These are phyloP conservation scores for Biancaea sappan DNA, from an alignment of 306 rosid species.

Conservation along the genomic window DNA sequence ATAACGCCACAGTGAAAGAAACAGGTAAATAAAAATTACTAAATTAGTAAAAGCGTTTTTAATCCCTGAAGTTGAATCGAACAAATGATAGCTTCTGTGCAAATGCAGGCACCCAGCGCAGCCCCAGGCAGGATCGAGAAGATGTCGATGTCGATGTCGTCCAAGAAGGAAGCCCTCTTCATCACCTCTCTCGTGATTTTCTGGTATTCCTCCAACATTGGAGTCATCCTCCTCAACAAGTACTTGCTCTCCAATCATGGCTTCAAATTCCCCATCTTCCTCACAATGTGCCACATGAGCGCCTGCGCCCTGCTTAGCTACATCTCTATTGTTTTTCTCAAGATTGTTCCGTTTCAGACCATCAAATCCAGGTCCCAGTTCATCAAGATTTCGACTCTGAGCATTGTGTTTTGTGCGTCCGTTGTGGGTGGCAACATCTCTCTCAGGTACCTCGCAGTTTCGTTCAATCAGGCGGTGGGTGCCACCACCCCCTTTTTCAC, in stretches of 20 bases:
- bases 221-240: constrained; percentile 92
- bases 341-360: constrained; percentile 82
- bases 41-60: not conserved
- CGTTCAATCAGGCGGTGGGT: constrained; percentile 96
- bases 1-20: constrained; percentile 24
- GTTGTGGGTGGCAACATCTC: constrained; percentile 96
- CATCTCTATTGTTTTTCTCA: constrained; percentile 76
- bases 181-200: constrained; percentile 60
- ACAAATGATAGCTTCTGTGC: constrained; percentile 34
- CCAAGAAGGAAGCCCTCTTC: constrained; percentile 57
- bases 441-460: constrained; percentile 87
- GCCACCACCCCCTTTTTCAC: constrained; percentile 98
- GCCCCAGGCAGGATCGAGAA: constrained; percentile 38
- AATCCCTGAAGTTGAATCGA: constrained; percentile 16
- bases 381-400: constrained; percentile 77
- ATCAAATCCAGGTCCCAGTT: constrained; percentile 84
- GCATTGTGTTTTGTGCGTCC: constrained; percentile 88
- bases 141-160: constrained; percentile 33
- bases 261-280: constrained; percentile 93
- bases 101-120: constrained; percentile 37
- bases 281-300: constrained; percentile 98
- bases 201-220: constrained; percentile 95
- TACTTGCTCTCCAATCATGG: constrained; percentile 87
- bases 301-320: constrained; percentile 96
- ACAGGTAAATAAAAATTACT: constrained; percentile 21